These are phyloP conservation scores for Lecanicillium sp. DNA, from an alignment of 2,329 filamentous ascomycete species.

Conservation along the genomic window DNA sequence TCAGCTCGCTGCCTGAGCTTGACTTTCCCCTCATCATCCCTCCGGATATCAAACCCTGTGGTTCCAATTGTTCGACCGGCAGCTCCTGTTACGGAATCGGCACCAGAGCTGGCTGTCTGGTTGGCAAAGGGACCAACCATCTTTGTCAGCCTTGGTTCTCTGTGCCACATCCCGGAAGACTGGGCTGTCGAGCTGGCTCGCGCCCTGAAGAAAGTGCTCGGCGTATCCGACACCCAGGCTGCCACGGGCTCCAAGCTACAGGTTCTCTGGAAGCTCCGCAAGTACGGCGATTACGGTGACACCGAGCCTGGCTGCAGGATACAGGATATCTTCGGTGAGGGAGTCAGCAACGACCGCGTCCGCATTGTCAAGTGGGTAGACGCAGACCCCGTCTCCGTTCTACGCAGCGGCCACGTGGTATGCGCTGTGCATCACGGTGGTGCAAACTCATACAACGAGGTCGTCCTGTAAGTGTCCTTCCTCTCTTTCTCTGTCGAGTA, in stretches of 20 bases:
- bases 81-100: slow-evolving; percentile 22
- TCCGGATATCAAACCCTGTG: slow-evolving; percentile 32
- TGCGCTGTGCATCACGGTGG: slow-evolving; percentile 39
- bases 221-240: slow-evolving; percentile 11
- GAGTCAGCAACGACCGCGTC: slow-evolving; percentile 21
- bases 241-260: slow-evolving; percentile 11
- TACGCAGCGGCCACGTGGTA: slow-evolving; percentile 28
- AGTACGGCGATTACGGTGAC: neutral
- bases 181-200: slow-evolving; percentile 30
- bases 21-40: slow-evolving; percentile 34
- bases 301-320: neutral
- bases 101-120: slow-evolving; percentile 35
- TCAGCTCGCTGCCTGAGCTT: slow-evolving; percentile 20
- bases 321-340: slow-evolving; percentile 11
- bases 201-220: slow-evolving; percentile 27
- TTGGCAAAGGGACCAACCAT: slow-evolving; percentile 32
- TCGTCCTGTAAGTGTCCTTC: slow-evolving; percentile 21
- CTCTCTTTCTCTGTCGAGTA: too few relatives aligned
- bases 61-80: slow-evolving; percentile 35
- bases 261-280: slow-evolving; percentile 24
- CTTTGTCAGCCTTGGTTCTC: slow-evolving; percentile 40
- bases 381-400: slow-evolving; percentile 26
- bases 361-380: slow-evolving; percentile 32
- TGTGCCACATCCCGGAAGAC: slow-evolving; percentile 20
- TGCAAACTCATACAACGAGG: slow-evolving; percentile 34